Evolutionary conservation across 2,329 filamentous ascomycete genomes (phyloP), one percentile per base, ranked within the genome.

Genomic region (Orbilia blumenaviensis): DNA sequence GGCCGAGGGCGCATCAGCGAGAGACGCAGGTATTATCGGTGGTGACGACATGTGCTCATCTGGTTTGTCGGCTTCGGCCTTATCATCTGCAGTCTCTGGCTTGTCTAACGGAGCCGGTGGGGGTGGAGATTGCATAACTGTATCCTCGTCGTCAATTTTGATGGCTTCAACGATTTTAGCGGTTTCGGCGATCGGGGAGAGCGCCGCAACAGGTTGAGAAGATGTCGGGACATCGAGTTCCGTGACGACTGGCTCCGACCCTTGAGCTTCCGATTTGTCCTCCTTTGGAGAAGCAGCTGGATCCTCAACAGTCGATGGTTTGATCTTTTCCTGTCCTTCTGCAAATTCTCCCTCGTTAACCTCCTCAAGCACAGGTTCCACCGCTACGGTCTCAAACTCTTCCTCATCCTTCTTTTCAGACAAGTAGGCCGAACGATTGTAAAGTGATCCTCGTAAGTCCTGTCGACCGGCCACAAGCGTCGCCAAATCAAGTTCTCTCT

Each of bases 371-470:
- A 93, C 91, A 29, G 89, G 90, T 50, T 88, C 87, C 23, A 86
- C 85, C 50, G 85, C 85, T 8, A 98, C 94, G 83, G 97, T 93
- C 82, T 99, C 95, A 81, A 97, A 98, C 0, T 92, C 92, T 81
- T 98, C 95, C 78, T 95, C 92, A 78, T 97, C 93, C 10, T 54
- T 76, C 48, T 48, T 69, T 1, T 76, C 72, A 0, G 72, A 64
- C 7, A 76, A 60, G 18, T 76, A 76, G 23, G 62, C 58, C 7
- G 72, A 46, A 29, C 64, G 72, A 29, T 61, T 60, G 18, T 69
- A 76, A 12, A 68, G 56, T 50, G 71, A 62, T 8, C 58, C 63
- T 44, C 64, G 38, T 25, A 69, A 44, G 61, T 76, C 64, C 50
- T 76, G 64, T 66, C 72, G 56, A 25, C 64, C 66, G 50, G 61